Conservation (phyloP, 1,139 yeast species). For the Saccharomyces hybrid region DNA sequence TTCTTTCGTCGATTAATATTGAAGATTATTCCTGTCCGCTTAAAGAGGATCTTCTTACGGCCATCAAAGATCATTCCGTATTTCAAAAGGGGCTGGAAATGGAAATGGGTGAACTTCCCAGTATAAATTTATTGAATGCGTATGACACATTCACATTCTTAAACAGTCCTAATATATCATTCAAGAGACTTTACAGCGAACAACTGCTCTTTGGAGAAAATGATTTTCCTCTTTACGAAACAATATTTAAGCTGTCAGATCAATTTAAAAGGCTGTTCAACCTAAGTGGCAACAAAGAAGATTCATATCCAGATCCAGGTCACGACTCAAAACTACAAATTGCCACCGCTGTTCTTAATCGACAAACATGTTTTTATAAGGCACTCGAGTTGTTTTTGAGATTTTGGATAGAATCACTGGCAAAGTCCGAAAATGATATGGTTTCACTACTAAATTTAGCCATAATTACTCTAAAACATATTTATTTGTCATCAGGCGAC, state of each 20-base stretch:
- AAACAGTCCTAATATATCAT: constrained; percentile 20
- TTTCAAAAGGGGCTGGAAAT: constrained; percentile 4
- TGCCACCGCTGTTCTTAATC: not conserved
- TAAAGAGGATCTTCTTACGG: constrained; percentile 8
- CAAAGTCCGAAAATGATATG: constrained; percentile 40
- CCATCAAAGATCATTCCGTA: constrained; percentile 10
- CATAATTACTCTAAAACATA: constrained; percentile 17
- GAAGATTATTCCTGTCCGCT: constrained; percentile 12
- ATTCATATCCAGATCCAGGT: constrained; percentile 6
- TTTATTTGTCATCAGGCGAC: constrained; percentile 7
- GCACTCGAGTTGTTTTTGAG: constrained; percentile 32
- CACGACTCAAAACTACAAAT: not conserved
- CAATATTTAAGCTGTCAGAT: constrained; percentile 16
- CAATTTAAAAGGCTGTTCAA: constrained; percentile 15
- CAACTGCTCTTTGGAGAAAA: constrained; percentile 25
- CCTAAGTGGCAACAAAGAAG: constrained; percentile 6
- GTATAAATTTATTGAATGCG: constrained; percentile 16
- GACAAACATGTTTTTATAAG: not conserved
- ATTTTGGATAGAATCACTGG: constrained; percentile 63
- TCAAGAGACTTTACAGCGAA: constrained; percentile 23
- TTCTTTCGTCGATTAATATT: constrained; percentile 9
- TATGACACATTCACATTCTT: constrained; percentile 19
- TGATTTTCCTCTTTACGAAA: constrained; percentile 24
- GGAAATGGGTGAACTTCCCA: constrained; percentile 1
- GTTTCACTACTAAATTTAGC: constrained; percentile 26